Conservation (phyloP, 257 asterid genomes). For the Misopates orontium region DNA sequence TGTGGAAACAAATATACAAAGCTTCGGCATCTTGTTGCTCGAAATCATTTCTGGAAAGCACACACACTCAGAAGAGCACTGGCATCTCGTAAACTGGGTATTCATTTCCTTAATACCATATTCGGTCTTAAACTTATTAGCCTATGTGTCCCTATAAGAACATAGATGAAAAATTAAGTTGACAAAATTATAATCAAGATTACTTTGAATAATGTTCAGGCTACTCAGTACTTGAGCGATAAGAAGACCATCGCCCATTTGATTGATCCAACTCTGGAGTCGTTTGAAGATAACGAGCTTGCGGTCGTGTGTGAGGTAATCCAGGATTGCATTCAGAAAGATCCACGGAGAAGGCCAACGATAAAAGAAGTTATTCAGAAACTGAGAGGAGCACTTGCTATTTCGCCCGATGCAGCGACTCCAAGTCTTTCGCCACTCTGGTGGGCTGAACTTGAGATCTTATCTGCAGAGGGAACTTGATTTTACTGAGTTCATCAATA, state of each 20-base stretch:
- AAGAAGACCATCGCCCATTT: slow-evolving; percentile 33
- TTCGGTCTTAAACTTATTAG: neutral
- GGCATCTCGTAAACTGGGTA: slow-evolving; percentile 68
- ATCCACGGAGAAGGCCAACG: slow-evolving; percentile 59
- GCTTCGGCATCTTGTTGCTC: slow-evolving; percentile 72
- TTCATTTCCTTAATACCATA: neutral
- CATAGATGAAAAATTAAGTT: neutral
- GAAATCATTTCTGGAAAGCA: slow-evolving; percentile 76
- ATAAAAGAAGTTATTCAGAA: slow-evolving; percentile 59
- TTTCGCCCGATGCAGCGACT: slow-evolving; percentile 86
- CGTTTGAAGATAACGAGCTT: slow-evolving; percentile 62
- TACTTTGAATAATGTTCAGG: slow-evolving; percentile 40
- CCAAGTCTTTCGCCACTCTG: slow-evolving; percentile 93
- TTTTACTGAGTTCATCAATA: neutral
- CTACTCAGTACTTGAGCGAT: slow-evolving; percentile 49
- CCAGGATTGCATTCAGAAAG: slow-evolving; percentile 57
- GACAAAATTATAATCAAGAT: neutral
- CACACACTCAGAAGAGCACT: slow-evolving; percentile 60
- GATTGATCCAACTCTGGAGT: slow-evolving; percentile 67
- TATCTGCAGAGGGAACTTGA: slow-evolving; percentile 82
- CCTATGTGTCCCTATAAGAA: neutral
- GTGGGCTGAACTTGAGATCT: slow-evolving; percentile 99
- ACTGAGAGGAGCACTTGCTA: slow-evolving; percentile 48
- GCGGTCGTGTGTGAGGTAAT: slow-evolving; percentile 63
- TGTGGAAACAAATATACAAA: slow-evolving; percentile 60